Conservation (phyloP, 176 grass and related monocot genomes). For the Chrysopogon serrulatus region DNA sequence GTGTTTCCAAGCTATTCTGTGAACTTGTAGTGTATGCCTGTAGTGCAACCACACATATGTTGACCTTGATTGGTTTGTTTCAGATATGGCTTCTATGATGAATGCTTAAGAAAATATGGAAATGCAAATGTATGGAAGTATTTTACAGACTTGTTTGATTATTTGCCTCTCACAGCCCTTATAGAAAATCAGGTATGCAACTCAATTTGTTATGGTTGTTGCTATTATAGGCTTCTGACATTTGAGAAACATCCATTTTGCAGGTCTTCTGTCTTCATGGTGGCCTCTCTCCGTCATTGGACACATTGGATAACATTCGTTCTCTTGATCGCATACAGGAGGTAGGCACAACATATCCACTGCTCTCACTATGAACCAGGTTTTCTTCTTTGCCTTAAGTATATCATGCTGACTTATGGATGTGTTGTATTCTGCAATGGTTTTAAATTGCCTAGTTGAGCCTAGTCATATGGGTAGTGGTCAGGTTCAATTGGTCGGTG, state of each 20-base stretch:
- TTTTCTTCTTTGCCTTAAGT: not conserved
- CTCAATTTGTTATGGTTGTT: not conserved
- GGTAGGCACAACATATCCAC: constrained; percentile 41
- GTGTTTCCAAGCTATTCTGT: not conserved
- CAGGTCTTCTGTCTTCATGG: constrained; percentile 98
- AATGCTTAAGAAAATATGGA: constrained; percentile 98
- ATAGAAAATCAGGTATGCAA: constrained; percentile 92
- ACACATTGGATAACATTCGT: constrained; percentile 95
- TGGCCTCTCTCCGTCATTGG: constrained; percentile 97
- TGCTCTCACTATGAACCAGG: not conserved
- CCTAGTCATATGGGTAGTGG: not conserved
- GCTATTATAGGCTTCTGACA: constrained; percentile 21
- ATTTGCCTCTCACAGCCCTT: constrained; percentile 96
- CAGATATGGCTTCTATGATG: constrained; percentile 99
- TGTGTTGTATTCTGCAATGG: not conserved
- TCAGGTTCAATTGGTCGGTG: not conserved
- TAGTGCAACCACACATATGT: not conserved
- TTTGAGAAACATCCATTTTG: not conserved
- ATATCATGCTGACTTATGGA: not conserved
- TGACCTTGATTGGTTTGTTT: constrained; percentile 28
- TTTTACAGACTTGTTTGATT: constrained; percentile 98
- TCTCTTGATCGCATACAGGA: constrained; percentile 97
- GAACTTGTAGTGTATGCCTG: not conserved
- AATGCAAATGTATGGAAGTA: constrained; percentile 99
- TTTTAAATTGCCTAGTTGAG: not conserved